Conservation (phyloP, 2,329 filamentous ascomycete species). For the Pseudogymnoascus sp. region DNA sequence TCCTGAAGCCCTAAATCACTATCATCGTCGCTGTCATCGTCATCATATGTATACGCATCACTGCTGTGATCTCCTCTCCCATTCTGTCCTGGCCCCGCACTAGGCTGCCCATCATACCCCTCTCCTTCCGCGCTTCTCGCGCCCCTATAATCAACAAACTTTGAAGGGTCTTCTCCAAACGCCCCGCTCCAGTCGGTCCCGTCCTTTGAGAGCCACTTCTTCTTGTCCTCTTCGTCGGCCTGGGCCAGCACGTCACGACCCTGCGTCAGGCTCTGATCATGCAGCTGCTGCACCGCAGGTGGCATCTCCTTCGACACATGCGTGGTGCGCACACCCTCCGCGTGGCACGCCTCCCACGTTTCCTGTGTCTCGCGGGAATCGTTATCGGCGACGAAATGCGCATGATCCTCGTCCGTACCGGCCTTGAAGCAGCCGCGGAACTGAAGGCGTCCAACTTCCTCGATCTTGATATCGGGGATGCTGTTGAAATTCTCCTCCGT, state of each 20-base stretch:
- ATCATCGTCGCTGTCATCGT: slow-evolving; percentile 21
- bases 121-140: slow-evolving; percentile 19
- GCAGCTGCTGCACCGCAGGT: slow-evolving; percentile 61
- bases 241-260: slow-evolving; percentile 73
- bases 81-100: background rate
- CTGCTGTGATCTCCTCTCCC: background rate
- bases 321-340: slow-evolving; percentile 71
- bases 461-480: slow-evolving; percentile 66
- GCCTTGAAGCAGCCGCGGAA: slow-evolving; percentile 81
- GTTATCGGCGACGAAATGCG: slow-evolving; percentile 76
- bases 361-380: slow-evolving; percentile 88
- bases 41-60: slow-evolving; percentile 13
- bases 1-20: slow-evolving; percentile 53
- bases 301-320: slow-evolving; percentile 68
- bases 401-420: slow-evolving; percentile 80
- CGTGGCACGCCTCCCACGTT: slow-evolving; percentile 84
- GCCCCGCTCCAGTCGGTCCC: slow-evolving; percentile 82
- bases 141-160: slow-evolving; percentile 21
- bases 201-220: slow-evolving; percentile 69
- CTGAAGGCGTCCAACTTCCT: slow-evolving; percentile 71
- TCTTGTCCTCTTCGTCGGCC: slow-evolving; percentile 62
- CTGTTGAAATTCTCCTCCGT: slow-evolving; percentile 65
- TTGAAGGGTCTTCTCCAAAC: slow-evolving; percentile 66
- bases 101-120: background rate
- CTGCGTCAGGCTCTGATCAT: slow-evolving; percentile 71